phyloP scores from a whole-genome alignment of 2,329 filamentous ascomycete genomes.

The Fusarium coffeatum region DNA sequence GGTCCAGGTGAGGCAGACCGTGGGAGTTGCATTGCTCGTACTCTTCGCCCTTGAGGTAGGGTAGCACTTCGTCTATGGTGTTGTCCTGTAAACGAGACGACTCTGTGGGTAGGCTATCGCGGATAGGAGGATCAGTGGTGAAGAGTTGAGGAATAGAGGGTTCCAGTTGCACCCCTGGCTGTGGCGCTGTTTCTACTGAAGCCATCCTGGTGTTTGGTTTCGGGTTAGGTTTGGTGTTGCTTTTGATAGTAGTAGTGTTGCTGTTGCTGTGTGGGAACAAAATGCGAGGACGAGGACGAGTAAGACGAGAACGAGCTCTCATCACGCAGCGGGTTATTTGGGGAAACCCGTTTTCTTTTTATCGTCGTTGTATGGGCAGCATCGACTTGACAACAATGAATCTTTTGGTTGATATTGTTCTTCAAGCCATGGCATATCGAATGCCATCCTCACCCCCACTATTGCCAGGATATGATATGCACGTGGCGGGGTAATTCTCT shows the following conservation, averaged over 20 bases:
- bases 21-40: slow-evolving; percentile 71
- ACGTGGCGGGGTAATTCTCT: slow-evolving; percentile 38
- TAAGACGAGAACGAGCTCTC: slow-evolving; percentile 47
- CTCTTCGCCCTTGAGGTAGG: slow-evolving; percentile 70
- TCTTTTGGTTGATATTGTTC: slow-evolving; percentile 46
- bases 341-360: slow-evolving; percentile 37
- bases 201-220: slow-evolving; percentile 23
- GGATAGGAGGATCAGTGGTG: slow-evolving; percentile 68
- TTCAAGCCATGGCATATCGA: slow-evolving; percentile 41
- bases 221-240: slow-evolving; percentile 21
- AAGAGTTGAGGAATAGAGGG: slow-evolving; percentile 66
- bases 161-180: slow-evolving; percentile 15
- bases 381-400: slow-evolving; percentile 22
- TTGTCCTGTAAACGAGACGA: slow-evolving; percentile 76
- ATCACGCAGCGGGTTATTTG: slow-evolving; percentile 44
- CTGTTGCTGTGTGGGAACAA: slow-evolving; percentile 46
- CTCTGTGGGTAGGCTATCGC: slow-evolving; percentile 73
- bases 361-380: slow-evolving; percentile 15
- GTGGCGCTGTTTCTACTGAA: slow-evolving; percentile 25
- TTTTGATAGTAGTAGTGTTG: not conserved
- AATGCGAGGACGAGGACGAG: slow-evolving; percentile 48
- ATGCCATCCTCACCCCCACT: slow-evolving; percentile 43
- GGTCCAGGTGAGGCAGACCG: slow-evolving; percentile 80
- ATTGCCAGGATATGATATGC: slow-evolving; percentile 29
- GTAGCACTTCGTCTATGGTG: slow-evolving; percentile 75